These are phyloP conservation scores for Begonia peltatifolia DNA, from an alignment of 306 rosid genomes.

Conservation along the genomic window DNA sequence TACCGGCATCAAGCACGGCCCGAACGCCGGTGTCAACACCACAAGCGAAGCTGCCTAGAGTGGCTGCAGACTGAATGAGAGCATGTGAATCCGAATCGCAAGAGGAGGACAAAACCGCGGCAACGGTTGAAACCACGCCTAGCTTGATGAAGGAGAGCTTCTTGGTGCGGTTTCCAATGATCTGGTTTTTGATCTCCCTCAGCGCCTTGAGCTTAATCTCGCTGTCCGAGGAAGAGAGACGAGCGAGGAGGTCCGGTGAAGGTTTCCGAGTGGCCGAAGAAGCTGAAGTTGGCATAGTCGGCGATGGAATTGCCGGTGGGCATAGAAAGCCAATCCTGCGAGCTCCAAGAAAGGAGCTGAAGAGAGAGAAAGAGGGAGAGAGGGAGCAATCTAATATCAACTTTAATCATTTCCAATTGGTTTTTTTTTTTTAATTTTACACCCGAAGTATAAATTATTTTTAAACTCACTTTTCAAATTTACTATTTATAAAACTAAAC, in stretches of 20 bases:
- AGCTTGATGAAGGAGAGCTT: slow-evolving; percentile 76
- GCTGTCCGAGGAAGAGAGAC: slow-evolving; percentile 46
- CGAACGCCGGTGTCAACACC: slow-evolving; percentile 80
- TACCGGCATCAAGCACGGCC: slow-evolving; percentile 78
- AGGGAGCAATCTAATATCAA: too few relatives aligned
- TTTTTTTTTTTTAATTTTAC: too few relatives aligned
- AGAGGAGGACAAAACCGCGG: slow-evolving; percentile 38
- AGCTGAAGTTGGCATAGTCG: slow-evolving; percentile 48
- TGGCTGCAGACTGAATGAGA: slow-evolving; percentile 81
- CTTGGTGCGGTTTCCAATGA: slow-evolving; percentile 94
- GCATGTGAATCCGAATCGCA: slow-evolving; percentile 31
- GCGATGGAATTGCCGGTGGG: slow-evolving; percentile 9
- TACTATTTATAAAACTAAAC: too few relatives aligned
- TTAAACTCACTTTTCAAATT: too few relatives aligned
- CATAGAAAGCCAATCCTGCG: slow-evolving; percentile 18
- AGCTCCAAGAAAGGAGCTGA: neutral
- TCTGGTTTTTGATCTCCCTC: slow-evolving; percentile 76
- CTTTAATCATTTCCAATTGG: too few relatives aligned
- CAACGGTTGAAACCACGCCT: slow-evolving; percentile 61
- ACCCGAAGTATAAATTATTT: too few relatives aligned
- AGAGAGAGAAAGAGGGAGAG: too few relatives aligned
- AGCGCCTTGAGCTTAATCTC: slow-evolving; percentile 65
- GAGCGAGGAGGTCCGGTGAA: slow-evolving; percentile 49
- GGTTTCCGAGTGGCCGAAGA: slow-evolving; percentile 20
- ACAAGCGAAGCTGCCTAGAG: slow-evolving; percentile 81